Base-by-base conservation (phyloP, 805 yeast species). In the Barnettozyma vustinii region DNA sequence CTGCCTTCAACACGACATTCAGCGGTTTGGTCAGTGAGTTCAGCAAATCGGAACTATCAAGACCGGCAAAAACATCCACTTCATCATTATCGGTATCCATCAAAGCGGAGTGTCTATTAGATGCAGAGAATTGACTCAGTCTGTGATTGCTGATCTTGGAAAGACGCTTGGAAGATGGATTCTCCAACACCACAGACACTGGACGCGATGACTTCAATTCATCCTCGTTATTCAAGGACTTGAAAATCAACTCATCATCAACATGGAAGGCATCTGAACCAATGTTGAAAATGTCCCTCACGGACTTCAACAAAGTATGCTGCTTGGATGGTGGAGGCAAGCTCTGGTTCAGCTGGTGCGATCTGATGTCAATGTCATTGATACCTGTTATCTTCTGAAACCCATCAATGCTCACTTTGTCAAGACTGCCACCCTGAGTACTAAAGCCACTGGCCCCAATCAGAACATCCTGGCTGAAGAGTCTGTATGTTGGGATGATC, bases 221-320 rank as follows among this genome's bases (percentile, higher is more conserved):
- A 7, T 36, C 36, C 10, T 62, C 66, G n/a, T 68, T 71, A 19
- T 60, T 64, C 25, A 74, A 62, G 0, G 84, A 71, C 63, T 84
- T 85, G 65, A 85, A 79, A 2, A 84, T 74, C 15, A 85, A 66
- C 32, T 77, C 79, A 44, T 75, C 73, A 27, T 73, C 74, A 35
- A 82, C 71, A 52, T 75, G 81, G 53, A 82, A 79, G 36, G 80
- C 70, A 45, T 74, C 76, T 18, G 80, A 74, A 26, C 80, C 84
- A 46, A 80, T 73, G 52, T 83, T 81, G 59, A 85, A 77, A 2
- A 81, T 71, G 59, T 85, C 91, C 41, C 84, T 71, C 12, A 84
- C 74, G 35, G 74, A 73, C 51, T 75, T 75, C 58, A 81, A 70
- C 42, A 83, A 66, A 4, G 73, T 72, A 54, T 80, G 81, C 49